phyloP scores from a whole-genome alignment of 2,329 filamentous ascomycete species.

The Rhinocladiella similis region DNA sequence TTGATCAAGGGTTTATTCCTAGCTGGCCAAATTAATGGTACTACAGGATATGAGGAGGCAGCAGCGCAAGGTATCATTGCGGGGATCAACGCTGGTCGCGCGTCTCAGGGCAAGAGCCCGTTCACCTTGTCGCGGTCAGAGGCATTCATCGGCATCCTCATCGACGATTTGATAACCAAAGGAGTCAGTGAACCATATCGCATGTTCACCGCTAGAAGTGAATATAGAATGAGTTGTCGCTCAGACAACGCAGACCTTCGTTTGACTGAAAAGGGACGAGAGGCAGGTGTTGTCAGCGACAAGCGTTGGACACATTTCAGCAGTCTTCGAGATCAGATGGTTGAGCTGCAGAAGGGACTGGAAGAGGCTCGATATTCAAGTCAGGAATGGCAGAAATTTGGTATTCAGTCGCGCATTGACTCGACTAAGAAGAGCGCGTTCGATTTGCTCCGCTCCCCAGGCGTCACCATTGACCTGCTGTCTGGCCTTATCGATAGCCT shows the following conservation, averaged over 20 bases:
- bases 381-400: constrained; percentile 66
- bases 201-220: constrained; percentile 95
- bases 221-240: constrained; percentile 89
- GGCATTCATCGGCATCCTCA: constrained; percentile 97
- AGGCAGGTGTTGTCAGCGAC: constrained; percentile 77
- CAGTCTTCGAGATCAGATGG: constrained; percentile 66
- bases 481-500: constrained; percentile 52
- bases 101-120: constrained; percentile 64
- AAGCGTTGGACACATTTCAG: constrained; percentile 71
- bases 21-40: constrained; percentile 96
- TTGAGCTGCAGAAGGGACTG: constrained; percentile 64
- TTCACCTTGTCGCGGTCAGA: constrained; percentile 77
- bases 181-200: constrained; percentile 95
- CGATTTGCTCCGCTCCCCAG: constrained; percentile 72
- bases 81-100: constrained; percentile 89
- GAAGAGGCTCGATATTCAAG: constrained; percentile 59
- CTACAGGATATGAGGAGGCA: constrained; percentile 96
- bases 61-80: constrained; percentile 90
- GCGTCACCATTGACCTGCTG: constrained; percentile 52
- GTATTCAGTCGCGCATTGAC: constrained; percentile 69
- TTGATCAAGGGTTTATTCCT: constrained; percentile 84
- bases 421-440: constrained; percentile 69
- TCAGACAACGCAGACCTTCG: constrained; percentile 92
- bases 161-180: constrained; percentile 95
- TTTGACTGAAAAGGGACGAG: constrained; percentile 74